Evolutionary conservation across 305 asterid species (phyloP).

Genomic region (Withania somnifera): DNA sequence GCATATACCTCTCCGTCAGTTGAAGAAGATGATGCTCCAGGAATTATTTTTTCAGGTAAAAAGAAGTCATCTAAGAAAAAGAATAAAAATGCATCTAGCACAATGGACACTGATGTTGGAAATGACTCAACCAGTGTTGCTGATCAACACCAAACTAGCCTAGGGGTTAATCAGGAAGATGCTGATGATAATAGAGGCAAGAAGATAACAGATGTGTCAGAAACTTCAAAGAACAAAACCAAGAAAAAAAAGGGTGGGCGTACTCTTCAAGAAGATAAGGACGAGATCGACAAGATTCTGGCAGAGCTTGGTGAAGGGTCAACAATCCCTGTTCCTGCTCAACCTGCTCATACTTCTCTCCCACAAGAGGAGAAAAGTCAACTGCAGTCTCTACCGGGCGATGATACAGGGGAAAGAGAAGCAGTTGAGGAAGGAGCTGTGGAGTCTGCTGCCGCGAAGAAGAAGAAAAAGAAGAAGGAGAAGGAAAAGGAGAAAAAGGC

Average conservation of each 20-base stretch:
- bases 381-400: slow-evolving; percentile 21
- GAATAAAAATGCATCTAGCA: slow-evolving; percentile 26
- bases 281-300: slow-evolving; percentile 61
- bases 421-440: slow-evolving; percentile 34
- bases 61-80: slow-evolving; percentile 72
- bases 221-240: slow-evolving; percentile 61
- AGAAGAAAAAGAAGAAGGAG: slow-evolving; percentile 60
- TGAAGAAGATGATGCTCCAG: slow-evolving; percentile 38
- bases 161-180: background rate
- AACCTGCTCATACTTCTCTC: slow-evolving; percentile 25
- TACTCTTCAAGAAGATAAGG: slow-evolving; percentile 49
- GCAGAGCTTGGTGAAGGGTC: slow-evolving; percentile 74
- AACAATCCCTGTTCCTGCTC: slow-evolving; percentile 22
- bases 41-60: slow-evolving; percentile 59
- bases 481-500: slow-evolving; percentile 39
- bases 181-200: slow-evolving; percentile 13
- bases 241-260: slow-evolving; percentile 28
- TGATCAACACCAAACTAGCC: slow-evolving; percentile 19
- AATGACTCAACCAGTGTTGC: slow-evolving; percentile 20
- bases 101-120: slow-evolving; percentile 17
- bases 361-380: slow-evolving; percentile 38
- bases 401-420: slow-evolving; percentile 32
- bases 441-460: slow-evolving; percentile 56
- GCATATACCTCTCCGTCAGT: slow-evolving; percentile 32
- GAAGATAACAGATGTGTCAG: slow-evolving; percentile 30